These are phyloP conservation scores for Neurospora sp. DNA, from an alignment of 495 filamentous ascomycete genomes.

Conservation along the genomic window DNA sequence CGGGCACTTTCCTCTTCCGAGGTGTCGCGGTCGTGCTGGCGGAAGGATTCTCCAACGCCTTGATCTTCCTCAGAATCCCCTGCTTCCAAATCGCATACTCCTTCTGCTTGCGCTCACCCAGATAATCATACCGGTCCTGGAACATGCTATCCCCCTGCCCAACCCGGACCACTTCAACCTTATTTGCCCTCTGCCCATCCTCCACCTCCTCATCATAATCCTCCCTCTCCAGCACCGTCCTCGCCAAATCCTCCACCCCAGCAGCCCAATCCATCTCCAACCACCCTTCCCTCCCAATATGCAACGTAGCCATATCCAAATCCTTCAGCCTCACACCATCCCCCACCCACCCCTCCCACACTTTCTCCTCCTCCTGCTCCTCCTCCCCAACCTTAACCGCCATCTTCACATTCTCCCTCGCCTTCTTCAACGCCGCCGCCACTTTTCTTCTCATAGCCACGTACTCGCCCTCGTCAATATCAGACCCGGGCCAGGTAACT, in stretches of 20 bases:
- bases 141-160: constrained; percentile 66
- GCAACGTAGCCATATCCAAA: constrained; percentile 48
- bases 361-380: constrained; percentile 27
- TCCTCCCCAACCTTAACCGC: constrained; percentile 19
- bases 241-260: constrained; percentile 32
- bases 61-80: constrained; percentile 47
- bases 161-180: constrained; percentile 21
- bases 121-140: constrained; percentile 70
- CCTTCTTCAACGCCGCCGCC: constrained; percentile 24
- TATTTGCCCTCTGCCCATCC: constrained; percentile 11
- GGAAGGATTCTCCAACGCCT: constrained; percentile 31
- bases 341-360: constrained; percentile 35
- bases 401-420: constrained; percentile 19
- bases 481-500: constrained; percentile 24
- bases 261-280: constrained; percentile 59
- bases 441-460: constrained; percentile 31
- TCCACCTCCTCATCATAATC: constrained; percentile 5
- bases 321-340: constrained; percentile 33
- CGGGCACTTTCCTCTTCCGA: background rate
- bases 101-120: constrained; percentile 57
- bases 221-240: constrained; percentile 6
- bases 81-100: constrained; percentile 69
- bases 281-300: constrained; percentile 51
- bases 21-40: background rate
- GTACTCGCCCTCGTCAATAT: constrained; percentile 27